Evolutionary conservation across 1,139 yeast genomes (phyloP).

Genomic region (Geotrichum histeridarum): DNA sequence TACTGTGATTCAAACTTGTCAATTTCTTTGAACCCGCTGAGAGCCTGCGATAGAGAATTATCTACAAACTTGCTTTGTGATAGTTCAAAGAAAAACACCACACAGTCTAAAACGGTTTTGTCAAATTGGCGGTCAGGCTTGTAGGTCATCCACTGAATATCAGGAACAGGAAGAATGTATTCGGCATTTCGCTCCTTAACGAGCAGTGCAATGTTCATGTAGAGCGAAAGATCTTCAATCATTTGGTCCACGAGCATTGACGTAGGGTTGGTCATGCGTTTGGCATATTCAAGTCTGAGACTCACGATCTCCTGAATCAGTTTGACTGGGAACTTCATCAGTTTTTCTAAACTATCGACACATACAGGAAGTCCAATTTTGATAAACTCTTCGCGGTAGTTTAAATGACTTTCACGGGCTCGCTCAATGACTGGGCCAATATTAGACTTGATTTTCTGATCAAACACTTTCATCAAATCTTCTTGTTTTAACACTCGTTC

Average conservation of each 20-base stretch:
- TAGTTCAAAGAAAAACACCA: constrained; percentile 63
- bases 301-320: constrained; percentile 76
- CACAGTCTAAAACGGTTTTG: constrained; percentile 65
- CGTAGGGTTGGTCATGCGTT: constrained; percentile 76
- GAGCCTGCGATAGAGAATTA: constrained; percentile 56
- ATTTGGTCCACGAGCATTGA: constrained; percentile 95
- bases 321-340: constrained; percentile 72
- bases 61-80: constrained; percentile 74
- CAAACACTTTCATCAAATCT: constrained; percentile 64
- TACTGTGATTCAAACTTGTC: constrained; percentile 78
- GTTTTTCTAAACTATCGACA: constrained; percentile 58
- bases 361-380: constrained; percentile 73
- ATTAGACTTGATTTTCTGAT: constrained; percentile 51
- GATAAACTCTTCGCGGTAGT: constrained; percentile 58
- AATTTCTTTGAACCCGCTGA: constrained; percentile 85
- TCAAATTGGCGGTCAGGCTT: constrained; percentile 69
- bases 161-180: constrained; percentile 55
- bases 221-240: constrained; percentile 77
- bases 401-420: constrained; percentile 66
- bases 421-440: constrained; percentile 71
- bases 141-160: constrained; percentile 70
- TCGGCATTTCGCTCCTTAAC: constrained; percentile 64
- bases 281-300: constrained; percentile 71
- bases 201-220: constrained; percentile 69
- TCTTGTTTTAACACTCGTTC: constrained; percentile 79